These are phyloP conservation scores for Thermochaetoides dissita DNA, from an alignment of 2,329 filamentous ascomycete species.

Conservation along the genomic window DNA sequence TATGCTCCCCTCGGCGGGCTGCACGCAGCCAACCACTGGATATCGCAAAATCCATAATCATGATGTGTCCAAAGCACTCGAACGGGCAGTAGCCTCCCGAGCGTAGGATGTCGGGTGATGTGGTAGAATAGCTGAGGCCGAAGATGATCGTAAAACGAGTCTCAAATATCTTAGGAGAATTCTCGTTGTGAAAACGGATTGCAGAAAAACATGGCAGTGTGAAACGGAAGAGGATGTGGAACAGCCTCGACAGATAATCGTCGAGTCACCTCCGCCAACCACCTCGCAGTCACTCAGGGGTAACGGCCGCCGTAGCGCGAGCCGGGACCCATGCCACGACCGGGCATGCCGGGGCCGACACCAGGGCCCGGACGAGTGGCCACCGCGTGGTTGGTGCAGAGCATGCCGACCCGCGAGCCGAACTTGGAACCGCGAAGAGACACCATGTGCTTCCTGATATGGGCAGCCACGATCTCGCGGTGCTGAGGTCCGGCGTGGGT, in stretches of 20 bases:
- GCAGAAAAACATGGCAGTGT: slow-evolving; percentile 10
- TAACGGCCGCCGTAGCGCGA: slow-evolving; percentile 45
- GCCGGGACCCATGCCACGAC: slow-evolving; percentile 35
- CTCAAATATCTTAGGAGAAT: slow-evolving; percentile 20
- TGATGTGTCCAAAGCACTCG: slow-evolving; percentile 27
- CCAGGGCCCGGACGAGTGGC: slow-evolving; percentile 80
- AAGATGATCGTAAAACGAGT: slow-evolving; percentile 23
- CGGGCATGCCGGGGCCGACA: slow-evolving; percentile 45
- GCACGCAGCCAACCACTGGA: slow-evolving; percentile 6
- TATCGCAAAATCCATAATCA: slow-evolving; percentile 26
- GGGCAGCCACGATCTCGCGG: slow-evolving; percentile 79
- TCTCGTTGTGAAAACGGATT: slow-evolving; percentile 17
- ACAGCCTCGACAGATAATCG: neutral
- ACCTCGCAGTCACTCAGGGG: slow-evolving; percentile 28
- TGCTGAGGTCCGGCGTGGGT: slow-evolving; percentile 78
- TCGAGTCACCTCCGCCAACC: no score
- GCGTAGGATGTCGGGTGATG: slow-evolving; percentile 26
- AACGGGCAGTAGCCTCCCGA: slow-evolving; percentile 23
- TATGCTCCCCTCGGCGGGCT: slow-evolving; percentile 6
- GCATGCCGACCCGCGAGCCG: slow-evolving; percentile 94
- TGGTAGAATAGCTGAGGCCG: slow-evolving; percentile 23
- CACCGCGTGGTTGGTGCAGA: slow-evolving; percentile 89
- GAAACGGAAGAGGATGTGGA: slow-evolving; percentile 5
- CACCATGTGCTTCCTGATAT: slow-evolving; percentile 99
- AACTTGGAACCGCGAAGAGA: slow-evolving; percentile 97